Percentiles rank a stretch among this genome's conserved stretches.
Conservation (phyloP, 2,329 filamentous ascomycete species). For the Incumbomyces delicatus region DNA sequence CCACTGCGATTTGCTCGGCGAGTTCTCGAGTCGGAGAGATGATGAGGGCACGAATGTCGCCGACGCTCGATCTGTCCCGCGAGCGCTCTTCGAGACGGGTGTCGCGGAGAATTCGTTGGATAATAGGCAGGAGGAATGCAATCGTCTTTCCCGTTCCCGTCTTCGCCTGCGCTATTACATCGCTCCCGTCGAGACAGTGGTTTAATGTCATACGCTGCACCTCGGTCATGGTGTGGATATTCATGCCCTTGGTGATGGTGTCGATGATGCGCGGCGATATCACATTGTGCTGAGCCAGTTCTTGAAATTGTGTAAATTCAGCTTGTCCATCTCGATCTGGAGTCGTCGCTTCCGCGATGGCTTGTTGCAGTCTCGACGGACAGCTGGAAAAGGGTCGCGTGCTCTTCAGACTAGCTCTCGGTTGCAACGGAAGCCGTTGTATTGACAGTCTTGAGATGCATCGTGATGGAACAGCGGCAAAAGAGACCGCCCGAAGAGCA, state of each 20-base stretch:
- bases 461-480: conserved; percentile 1
- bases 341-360: not conserved
- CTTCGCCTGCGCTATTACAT: conserved; percentile 53
- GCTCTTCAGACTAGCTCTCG: not conserved
- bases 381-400: not conserved
- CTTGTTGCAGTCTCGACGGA: not conserved
- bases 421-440: not conserved
- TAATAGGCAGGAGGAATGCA: conserved; percentile 39
- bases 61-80: conserved; percentile 4
- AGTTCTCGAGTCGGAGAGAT: conserved; percentile 42
- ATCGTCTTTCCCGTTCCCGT: conserved; percentile 44
- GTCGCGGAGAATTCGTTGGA: conserved; percentile 35
- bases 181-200: conserved; percentile 65
- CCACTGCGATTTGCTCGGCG: conserved; percentile 40
- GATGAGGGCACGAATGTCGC: conserved; percentile 22
- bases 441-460: conserved; percentile 1
- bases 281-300: conserved; percentile 29
- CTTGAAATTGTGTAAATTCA: conserved; percentile 29
- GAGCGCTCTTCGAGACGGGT: conserved; percentile 28
- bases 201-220: conserved; percentile 80
- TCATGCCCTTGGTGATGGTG: conserved; percentile 62
- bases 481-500: conserved; percentile 5
- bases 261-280: conserved; percentile 57
- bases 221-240: conserved; percentile 78
- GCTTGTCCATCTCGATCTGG: not conserved